These are phyloP conservation scores for Neurospora intermedia DNA, from an alignment of 495 filamentous ascomycete genomes.

Conservation along the genomic window DNA sequence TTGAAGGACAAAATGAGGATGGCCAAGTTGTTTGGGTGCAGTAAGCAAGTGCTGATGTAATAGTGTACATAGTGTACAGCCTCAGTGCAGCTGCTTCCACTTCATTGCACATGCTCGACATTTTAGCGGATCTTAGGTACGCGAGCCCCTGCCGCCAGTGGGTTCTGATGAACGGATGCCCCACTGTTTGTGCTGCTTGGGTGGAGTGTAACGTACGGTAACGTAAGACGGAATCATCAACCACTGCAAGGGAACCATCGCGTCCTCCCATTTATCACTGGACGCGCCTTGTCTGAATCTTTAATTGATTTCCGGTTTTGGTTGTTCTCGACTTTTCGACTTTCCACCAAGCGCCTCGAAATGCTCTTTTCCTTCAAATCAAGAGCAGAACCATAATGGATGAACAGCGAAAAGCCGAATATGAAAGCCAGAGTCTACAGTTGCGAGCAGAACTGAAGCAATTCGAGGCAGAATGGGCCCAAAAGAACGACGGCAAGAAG, in stretches of 20 bases:
- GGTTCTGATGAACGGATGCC: neutral
- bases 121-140: neutral
- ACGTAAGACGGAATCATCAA: neutral
- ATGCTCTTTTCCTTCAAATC: neutral
- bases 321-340: neutral
- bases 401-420: slow-evolving; percentile 22
- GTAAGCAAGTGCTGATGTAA: neutral
- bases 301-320: neutral
- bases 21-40: neutral
- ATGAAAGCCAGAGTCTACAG: slow-evolving; percentile 31
- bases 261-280: neutral
- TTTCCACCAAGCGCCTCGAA: neutral
- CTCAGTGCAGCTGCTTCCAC: neutral
- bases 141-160: neutral
- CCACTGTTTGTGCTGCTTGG: neutral
- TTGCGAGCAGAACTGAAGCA: slow-evolving; percentile 70
- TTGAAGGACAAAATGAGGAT: neutral
- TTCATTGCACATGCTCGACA: neutral
- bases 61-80: neutral
- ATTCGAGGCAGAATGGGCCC: slow-evolving; percentile 75
- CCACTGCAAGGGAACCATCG: neutral
- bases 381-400: slow-evolving; percentile 27
- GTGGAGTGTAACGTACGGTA: neutral
- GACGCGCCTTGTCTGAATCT: neutral
- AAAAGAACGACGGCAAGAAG: slow-evolving; percentile 59